Conservation (phyloP, 495 filamentous ascomycete species). For the Lindgomyces ingoldianus region DNA sequence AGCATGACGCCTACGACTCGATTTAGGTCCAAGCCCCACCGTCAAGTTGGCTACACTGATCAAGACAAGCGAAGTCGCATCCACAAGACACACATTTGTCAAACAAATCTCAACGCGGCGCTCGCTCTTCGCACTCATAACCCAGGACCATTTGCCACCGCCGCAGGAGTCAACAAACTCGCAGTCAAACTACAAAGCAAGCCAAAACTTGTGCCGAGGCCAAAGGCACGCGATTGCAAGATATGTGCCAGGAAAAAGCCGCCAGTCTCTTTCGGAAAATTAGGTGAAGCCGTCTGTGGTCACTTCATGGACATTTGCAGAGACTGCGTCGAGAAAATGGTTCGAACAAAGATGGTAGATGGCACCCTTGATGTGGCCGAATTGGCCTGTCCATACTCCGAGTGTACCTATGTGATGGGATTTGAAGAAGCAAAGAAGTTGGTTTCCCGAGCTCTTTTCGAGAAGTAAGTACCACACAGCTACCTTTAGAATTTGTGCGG, state of each 20-base stretch:
- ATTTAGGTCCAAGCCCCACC: neutral
- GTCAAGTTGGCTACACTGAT: neutral
- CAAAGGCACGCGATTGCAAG: neutral
- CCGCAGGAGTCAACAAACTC: neutral
- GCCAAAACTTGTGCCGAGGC: neutral
- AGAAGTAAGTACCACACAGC: constrained; percentile 8
- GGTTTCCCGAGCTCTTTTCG: neutral
- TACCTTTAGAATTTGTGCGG: neutral
- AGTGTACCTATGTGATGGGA: neutral
- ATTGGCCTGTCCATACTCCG: neutral
- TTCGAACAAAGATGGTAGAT: neutral
- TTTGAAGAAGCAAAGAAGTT: neutral
- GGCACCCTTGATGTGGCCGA: neutral
- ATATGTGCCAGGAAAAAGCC: neutral
- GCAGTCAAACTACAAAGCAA: neutral
- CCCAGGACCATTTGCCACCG: neutral
- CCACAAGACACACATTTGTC: too few species aligned
- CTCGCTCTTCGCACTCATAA: neutral
- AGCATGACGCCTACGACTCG: neutral
- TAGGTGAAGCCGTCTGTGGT: neutral
- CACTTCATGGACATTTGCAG: constrained; percentile 14
- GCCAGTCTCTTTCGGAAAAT: neutral
- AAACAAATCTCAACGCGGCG: too few species aligned
- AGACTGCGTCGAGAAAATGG: neutral
- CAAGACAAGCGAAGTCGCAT: neutral